Evolutionary conservation across 805 yeast genomes (phyloP), one percentile per base, ranked within the genome.

Genomic region (Huiozyma sinensis): DNA sequence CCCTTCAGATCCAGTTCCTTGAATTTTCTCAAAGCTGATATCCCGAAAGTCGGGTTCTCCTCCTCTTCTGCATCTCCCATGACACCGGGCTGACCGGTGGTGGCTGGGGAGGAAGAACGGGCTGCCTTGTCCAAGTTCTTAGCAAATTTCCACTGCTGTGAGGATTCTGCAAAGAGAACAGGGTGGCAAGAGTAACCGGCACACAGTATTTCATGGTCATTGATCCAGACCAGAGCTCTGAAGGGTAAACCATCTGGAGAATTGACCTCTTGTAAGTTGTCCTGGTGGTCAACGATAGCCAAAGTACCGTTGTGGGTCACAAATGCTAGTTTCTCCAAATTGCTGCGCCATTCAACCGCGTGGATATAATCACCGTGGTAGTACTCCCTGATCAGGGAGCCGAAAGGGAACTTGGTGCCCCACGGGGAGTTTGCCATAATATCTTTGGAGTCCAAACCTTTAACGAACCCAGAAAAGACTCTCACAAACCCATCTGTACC

Each of bases 381-480:
- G 39, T 81, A 75, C 44, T 61, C 63, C 30, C 50, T 61, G 7
- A 63, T 44, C 6, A 61, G 78, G 61, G 88, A 95, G 28, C 95
- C 95, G 63, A 92, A 92, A 29, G 99, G 98, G 62, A 92, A 76
- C 60, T 90, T 81, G 48, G 84, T 83, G 45, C 97, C 99, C 97
- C 98, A 92, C 27, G 77, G 78, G 0, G 90, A 69, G 3, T 92
- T 76, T 6, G 56, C 51, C 33, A 62, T 60, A 7, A 52, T 47
- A 11, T 61, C 66, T 56, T 84, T 84, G 36, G 74, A 67, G 58
- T 92, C 99, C 50, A 90, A 73, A 6, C 92, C 87, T 68, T 92
- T 92, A 61, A 92, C 72, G 63, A 72, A 92, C 7, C 94, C 86
- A 11, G 95, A 82, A 53, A 89, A 87, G 32, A 90, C 95, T 47